Conservation (phyloP, 2,329 filamentous ascomycete species). For the Lachnellula hyalina region DNA sequence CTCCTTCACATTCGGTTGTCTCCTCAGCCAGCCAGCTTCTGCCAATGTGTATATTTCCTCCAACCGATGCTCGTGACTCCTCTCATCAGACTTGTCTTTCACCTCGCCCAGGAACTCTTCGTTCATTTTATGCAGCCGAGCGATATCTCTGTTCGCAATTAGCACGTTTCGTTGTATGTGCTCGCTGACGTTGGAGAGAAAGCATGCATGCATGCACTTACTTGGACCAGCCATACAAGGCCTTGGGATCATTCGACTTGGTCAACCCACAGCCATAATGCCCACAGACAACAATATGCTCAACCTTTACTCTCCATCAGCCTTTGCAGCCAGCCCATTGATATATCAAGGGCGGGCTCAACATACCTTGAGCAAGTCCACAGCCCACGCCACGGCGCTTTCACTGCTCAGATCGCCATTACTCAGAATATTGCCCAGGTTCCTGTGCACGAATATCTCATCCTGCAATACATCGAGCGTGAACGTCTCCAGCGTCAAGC, state of each 20-base stretch:
- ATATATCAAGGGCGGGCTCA: background rate
- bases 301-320: slow-evolving; percentile 33
- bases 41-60: slow-evolving; percentile 59
- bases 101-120: slow-evolving; percentile 6
- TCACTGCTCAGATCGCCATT: slow-evolving; percentile 54
- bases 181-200: background rate
- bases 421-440: slow-evolving; percentile 63
- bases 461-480: slow-evolving; percentile 56
- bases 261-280: slow-evolving; percentile 51
- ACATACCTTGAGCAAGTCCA: slow-evolving; percentile 53
- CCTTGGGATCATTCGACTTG: slow-evolving; percentile 36
- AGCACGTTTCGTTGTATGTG: too few relatives aligned
- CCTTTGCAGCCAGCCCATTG: background rate
- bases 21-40: slow-evolving; percentile 50
- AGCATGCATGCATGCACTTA: slow-evolving; percentile 29
- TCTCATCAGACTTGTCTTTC: slow-evolving; percentile 3
- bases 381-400: slow-evolving; percentile 59
- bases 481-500: slow-evolving; percentile 59
- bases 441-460: slow-evolving; percentile 66
- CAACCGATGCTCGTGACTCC: slow-evolving; percentile 46
- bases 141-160: slow-evolving; percentile 16
- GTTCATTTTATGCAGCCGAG: slow-evolving; percentile 19
- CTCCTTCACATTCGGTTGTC: slow-evolving; percentile 53
- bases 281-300: slow-evolving; percentile 51
- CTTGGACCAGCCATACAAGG: slow-evolving; percentile 50